Base-by-base conservation (phyloP, 1,139 yeast genomes). In the Debaryomyces singareniensis region DNA sequence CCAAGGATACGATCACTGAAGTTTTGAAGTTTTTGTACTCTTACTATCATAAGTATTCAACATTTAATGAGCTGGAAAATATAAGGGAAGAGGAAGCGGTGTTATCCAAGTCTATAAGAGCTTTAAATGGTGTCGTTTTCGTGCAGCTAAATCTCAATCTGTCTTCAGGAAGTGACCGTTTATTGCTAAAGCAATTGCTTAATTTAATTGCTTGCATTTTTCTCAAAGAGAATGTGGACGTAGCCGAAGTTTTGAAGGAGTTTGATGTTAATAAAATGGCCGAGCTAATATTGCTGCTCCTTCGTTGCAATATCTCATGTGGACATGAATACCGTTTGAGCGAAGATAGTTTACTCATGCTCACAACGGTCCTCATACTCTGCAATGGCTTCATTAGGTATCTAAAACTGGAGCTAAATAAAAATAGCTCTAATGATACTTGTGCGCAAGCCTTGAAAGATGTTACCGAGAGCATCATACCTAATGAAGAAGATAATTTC, bases 381-480 rank as follows among this genome's bases (percentile, higher is more conserved):
- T n/a, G n/a, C n/a, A n/a, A n/a, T n/a, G n/a, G n/a, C n/a, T n/a
- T n/a, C n/a, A n/a, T n/a, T n/a, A n/a, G n/a, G n/a, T n/a, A n/a
- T n/a, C n/a, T n/a, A n/a, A n/a, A n/a, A n/a, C n/a, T n/a, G n/a
- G n/a, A n/a, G n/a, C n/a, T n/a, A n/a, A n/a, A n/a, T n/a, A n/a
- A n/a, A n/a, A n/a, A n/a, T n/a, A n/a, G n/a, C n/a, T n/a, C n/a
- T n/a, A n/a, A n/a, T n/a, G n/a, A n/a, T n/a, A n/a, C n/a, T n/a
- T n/a, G n/a, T n/a, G n/a, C n/a, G n/a, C n/a, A n/a, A n/a, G n/a
- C n/a, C n/a, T n/a, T n/a, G n/a, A n/a, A n/a, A n/a, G n/a, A n/a
- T n/a, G n/a, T n/a, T n/a, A n/a, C n/a, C n/a, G 9, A 13, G 27
- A 11, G 9, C 22, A 10, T 95, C n/a, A 18, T 18, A 9, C 21